These are phyloP conservation scores for Barnettozyma pratensis DNA, from an alignment of 805 yeast genomes.

Conservation along the genomic window DNA sequence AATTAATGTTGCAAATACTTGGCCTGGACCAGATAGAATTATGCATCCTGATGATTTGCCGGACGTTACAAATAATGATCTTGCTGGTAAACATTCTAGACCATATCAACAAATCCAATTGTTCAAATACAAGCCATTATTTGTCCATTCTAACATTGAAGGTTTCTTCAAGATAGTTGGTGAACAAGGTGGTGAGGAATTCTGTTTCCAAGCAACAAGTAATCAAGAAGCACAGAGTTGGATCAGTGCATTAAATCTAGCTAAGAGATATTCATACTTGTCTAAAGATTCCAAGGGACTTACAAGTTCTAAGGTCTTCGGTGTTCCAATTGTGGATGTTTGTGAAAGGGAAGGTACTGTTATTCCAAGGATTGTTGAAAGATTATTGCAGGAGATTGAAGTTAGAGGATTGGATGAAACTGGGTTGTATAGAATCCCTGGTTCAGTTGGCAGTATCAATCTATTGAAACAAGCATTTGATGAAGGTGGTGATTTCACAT, in stretches of 20 bases:
- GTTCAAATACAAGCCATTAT: conserved; percentile 33
- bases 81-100: conserved; percentile 35
- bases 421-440: conserved; percentile 78
- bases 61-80: conserved; percentile 36
- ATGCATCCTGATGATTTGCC: conserved; percentile 58
- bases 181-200: conserved; percentile 44
- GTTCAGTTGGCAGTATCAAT: conserved; percentile 54
- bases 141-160: conserved; percentile 32
- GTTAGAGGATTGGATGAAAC: conserved; percentile 84
- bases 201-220: conserved; percentile 59
- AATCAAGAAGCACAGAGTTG: conserved; percentile 68
- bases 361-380: conserved; percentile 63
- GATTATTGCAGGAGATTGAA: conserved; percentile 72
- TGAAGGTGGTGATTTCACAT: conserved; percentile 40
- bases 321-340: conserved; percentile 74
- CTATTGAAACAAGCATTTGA: conserved; percentile 49
- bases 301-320: conserved; percentile 60
- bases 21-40: conserved; percentile 39
- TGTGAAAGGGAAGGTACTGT: conserved; percentile 64
- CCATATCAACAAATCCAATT: conserved; percentile 45
- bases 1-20: conserved; percentile 37
- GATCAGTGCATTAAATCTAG: conserved; percentile 43
- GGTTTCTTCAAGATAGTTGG: conserved; percentile 39
- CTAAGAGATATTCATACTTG: conserved; percentile 38
- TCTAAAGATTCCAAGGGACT: conserved; percentile 35